Evolutionary conservation across 306 rosid species (phyloP), one percentile per base, ranked within the genome.

Genomic region (Trifolium fragiferum): DNA sequence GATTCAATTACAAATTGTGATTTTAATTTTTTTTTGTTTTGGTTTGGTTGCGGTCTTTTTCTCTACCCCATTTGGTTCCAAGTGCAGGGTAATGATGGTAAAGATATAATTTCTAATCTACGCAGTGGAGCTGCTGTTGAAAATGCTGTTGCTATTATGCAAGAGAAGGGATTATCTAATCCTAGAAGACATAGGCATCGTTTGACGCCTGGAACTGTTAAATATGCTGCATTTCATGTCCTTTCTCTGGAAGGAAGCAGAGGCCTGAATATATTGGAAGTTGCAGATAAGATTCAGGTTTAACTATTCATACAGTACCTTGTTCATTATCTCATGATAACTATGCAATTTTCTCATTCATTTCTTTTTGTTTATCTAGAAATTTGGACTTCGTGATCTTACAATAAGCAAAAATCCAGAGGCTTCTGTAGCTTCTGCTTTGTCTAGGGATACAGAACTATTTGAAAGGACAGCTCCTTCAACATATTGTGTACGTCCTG

Each of bases 171-270:
- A 11, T 74, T 91, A 50, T 83, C 87, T 47, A 87, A 82, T 67
- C 83, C 79, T 32, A 85, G 88, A 83, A 86, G 84, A 72, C 83
- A 92, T 49, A 84, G 90, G 83, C 97, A 87, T 80, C 75, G 84
- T 3, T 81, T 91, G 87, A 89, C 97, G 10, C 90, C 94, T 53
- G 97, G 97, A 76, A 91, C 97, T 70, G 94, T 89, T 30, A 91
- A 91, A 66, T 91, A 84, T 83, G 97, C 97, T 57, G 97, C 92
- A 73, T 91, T 89, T 86, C 92, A 91, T 76, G 97, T 91, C 63
- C 94, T 91, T 20, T 86, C 97, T 50, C 80, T 91, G 14, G 97
- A 91, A 84, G 97, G 92, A 82, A 86, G 84, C 73, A 78, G 73
- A 57, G 97, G 97, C 68, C 90, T 91, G 62, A 84, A 71, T 71